A percentile compares a stretch with the other conserved stretches of the same genome.
These are phyloP conservation scores for Alloteropsis semialata DNA, from an alignment of 176 grass and related monocot genomes.

Conservation along the genomic window DNA sequence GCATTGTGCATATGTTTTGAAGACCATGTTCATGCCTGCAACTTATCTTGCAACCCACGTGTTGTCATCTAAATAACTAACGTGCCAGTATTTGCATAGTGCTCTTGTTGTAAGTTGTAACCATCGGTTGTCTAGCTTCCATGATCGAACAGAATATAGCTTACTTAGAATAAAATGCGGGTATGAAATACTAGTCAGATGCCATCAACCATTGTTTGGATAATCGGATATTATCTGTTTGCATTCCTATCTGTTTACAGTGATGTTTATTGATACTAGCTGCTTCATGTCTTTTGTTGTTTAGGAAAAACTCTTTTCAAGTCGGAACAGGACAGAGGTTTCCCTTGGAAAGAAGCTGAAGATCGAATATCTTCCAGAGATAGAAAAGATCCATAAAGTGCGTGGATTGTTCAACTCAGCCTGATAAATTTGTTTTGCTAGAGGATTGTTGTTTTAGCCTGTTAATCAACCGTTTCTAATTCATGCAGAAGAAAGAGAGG, in stretches of 20 bases:
- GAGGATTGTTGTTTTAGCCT: constrained; percentile 12
- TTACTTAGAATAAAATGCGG: constrained; percentile 6
- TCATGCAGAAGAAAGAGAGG: constrained; percentile 87
- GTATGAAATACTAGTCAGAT: background rate
- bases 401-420: constrained; percentile 25
- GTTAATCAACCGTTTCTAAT: constrained; percentile 32
- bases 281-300: constrained; percentile 30
- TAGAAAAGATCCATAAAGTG: constrained; percentile 96
- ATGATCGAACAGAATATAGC: background rate
- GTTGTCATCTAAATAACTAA: constrained; percentile 5
- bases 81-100: background rate
- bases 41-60: background rate
- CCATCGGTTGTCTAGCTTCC: background rate
- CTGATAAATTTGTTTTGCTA: constrained; percentile 2
- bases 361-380: constrained; percentile 96
- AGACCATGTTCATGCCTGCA: background rate
- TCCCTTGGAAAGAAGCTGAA: constrained; percentile 99
- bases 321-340: constrained; percentile 91
- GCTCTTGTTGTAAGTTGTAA: background rate
- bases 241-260: background rate
- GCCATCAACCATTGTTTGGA: background rate
- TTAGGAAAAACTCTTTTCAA: constrained; percentile 96
- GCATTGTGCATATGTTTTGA: background rate
- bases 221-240: constrained; percentile 5
- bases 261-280: background rate